phyloP scores from a whole-genome alignment of 441 rosid genomes.

The Croton setiger region DNA sequence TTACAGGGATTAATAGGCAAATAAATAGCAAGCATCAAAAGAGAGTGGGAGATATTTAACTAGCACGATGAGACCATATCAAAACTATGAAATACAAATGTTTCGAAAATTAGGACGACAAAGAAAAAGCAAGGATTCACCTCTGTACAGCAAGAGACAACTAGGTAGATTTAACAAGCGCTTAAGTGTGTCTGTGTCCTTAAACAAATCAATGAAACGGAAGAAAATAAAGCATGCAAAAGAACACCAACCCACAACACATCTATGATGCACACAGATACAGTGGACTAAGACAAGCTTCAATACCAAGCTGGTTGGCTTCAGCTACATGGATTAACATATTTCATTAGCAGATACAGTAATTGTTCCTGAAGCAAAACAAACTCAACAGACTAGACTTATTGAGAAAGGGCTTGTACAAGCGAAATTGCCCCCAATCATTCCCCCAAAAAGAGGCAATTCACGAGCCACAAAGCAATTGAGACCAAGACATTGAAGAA shows the following conservation, averaged over 20 bases:
- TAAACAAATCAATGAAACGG: not conserved
- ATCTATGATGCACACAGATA: too few relatives aligned
- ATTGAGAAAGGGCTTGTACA: too few relatives aligned
- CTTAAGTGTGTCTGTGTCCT: not conserved
- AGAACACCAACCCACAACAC: not conserved
- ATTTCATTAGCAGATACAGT: not conserved
- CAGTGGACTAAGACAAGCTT: too few relatives aligned
- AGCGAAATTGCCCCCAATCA: not conserved
- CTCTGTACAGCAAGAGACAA: not conserved
- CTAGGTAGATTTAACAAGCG: slow-evolving; percentile 5
- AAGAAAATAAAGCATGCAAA: not conserved
- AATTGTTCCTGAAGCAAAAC: not conserved
- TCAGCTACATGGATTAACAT: too few relatives aligned
- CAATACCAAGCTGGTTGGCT: not conserved
- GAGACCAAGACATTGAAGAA: not conserved
- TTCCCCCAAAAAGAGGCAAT: not conserved
- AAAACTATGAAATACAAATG: not conserved
- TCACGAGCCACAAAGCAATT: too few relatives aligned
- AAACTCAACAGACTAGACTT: not conserved
- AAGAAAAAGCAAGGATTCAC: not conserved
- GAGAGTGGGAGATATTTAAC: not conserved
- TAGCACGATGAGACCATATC: not conserved
- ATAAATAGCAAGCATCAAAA: not conserved
- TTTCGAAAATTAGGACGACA: not conserved
- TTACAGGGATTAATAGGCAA: too few relatives aligned